A percentile compares a stretch with the other conserved stretches of the same genome.
Conservation (phyloP, 2,329 filamentous ascomycete genomes). For the Clonostachys chloroleuca region DNA sequence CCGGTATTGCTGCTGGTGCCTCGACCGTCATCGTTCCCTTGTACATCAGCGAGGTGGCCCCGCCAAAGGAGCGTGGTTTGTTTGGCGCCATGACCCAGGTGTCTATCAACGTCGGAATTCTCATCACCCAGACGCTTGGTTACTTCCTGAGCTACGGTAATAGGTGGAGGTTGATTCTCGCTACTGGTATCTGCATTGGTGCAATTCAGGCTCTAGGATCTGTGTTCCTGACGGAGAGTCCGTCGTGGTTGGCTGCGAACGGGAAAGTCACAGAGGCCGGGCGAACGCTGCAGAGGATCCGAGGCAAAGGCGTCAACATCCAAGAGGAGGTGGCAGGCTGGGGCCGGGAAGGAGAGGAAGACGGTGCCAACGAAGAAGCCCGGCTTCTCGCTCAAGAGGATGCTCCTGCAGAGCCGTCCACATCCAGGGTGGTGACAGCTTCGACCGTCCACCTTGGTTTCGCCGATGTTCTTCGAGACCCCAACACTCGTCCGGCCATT, state of each 20-base stretch:
- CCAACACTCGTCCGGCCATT: conserved; percentile 67
- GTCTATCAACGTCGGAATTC: conserved; percentile 87
- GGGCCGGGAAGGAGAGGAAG: conserved; percentile 35
- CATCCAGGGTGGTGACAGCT: background rate
- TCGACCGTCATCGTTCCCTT: conserved; percentile 90
- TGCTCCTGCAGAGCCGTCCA: conserved; percentile 6
- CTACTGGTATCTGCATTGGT: conserved; percentile 65
- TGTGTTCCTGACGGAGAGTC: conserved; percentile 79
- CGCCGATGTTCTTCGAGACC: conserved; percentile 61
- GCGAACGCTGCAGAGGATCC: conserved; percentile 67
- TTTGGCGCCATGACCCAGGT: conserved; percentile 87
- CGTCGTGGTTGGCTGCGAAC: conserved; percentile 76
- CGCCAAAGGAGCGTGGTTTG: conserved; percentile 67
- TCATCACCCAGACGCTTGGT: conserved; percentile 77
- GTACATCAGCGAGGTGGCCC: conserved; percentile 90
- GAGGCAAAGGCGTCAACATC: conserved; percentile 66
- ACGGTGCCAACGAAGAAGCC: conserved; percentile 58
- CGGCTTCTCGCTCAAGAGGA: conserved; percentile 48
- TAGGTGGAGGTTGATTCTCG: conserved; percentile 82
- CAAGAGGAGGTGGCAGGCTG: conserved; percentile 66
- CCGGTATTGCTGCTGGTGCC: conserved; percentile 81
- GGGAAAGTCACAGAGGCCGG: conserved; percentile 58
- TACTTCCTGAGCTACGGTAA: conserved; percentile 79
- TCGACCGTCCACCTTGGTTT: conserved; percentile 47
- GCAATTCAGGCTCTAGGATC: conserved; percentile 64